Evolutionary conservation across 2,329 filamentous ascomycete genomes (phyloP), one percentile per base, ranked within the genome.

Genomic region (Arthrobotrys sphaeroides): DNA sequence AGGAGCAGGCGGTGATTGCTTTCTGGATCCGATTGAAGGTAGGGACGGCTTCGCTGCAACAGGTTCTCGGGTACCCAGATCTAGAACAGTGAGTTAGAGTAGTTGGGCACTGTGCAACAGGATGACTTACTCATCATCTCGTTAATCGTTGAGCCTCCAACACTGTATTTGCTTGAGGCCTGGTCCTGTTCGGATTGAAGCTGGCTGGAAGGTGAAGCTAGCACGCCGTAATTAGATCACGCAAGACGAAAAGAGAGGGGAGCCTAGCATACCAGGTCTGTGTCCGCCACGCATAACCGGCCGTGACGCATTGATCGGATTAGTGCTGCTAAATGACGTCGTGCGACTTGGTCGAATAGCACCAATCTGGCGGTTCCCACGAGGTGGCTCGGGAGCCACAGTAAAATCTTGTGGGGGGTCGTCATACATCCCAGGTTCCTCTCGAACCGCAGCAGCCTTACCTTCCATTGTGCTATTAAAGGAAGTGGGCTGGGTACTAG

Each of bases 381-480:
- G 28, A 38, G 16, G 13, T 1, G 1, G 2, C 16, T 38, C n/a
- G n/a, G n/a, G 49, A 28, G 28, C 2, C 1, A 18, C 18, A 2
- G 51, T 18, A 16, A 38, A n/a, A 1, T 55, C 51, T 4, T 36
- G 7, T 5, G 31, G 7, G 1, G 16, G 2, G 13, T 38, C 31
- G 18, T 55, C 28, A 9, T 55, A 55, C 24, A 28, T 38, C 4
- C 51, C 49, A 13, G 49, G 24, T 18, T 40, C 36, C 12, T 13
- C 36, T 40, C n/a, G 7, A 5, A 47, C 3, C 10, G 38, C 31
- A 12, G 33, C 18, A 13, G 42, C 0, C 20, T 67, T 74, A 3
- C 42, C 45, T 12, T 68, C 70, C 62, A 51, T 60, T 0, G 47
- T 75, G 36, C 72, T 75, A 28, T 68, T 69, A 18, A 75, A 75